phyloP scores from a whole-genome alignment of 306 rosid genomes.

The Hippophae gyantsensis region DNA sequence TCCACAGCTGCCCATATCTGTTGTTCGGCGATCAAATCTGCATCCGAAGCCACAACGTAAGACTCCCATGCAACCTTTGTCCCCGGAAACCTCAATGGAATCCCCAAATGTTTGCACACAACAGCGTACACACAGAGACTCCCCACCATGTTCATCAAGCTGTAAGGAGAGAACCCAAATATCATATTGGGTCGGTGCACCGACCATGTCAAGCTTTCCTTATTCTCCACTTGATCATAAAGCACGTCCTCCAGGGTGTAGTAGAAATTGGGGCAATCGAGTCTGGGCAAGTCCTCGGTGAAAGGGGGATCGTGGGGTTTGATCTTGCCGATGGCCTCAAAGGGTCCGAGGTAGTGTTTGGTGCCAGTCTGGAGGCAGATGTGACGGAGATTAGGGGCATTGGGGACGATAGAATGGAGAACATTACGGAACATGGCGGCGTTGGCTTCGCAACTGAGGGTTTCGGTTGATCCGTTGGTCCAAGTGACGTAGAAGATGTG shows the following conservation, averaged over 20 bases:
- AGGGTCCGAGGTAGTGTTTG: slow-evolving; percentile 39
- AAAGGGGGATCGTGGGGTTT: slow-evolving; percentile 33
- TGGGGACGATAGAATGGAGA: slow-evolving; percentile 35
- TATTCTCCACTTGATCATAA: slow-evolving; percentile 30
- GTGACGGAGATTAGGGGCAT: slow-evolving; percentile 44
- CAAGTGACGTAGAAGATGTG: slow-evolving; percentile 46
- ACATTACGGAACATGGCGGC: slow-evolving; percentile 44
- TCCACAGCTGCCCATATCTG: slow-evolving; percentile 60
- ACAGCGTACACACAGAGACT: slow-evolving; percentile 38
- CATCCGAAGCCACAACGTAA: slow-evolving; percentile 33
- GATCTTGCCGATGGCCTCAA: slow-evolving; percentile 31
- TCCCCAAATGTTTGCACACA: slow-evolving; percentile 44
- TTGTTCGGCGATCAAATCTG: slow-evolving; percentile 53
- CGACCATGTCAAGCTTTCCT: slow-evolving; percentile 42
- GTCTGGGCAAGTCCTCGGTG: slow-evolving; percentile 45
- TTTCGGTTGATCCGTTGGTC: slow-evolving; percentile 28
- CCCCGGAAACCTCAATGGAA: slow-evolving; percentile 43
- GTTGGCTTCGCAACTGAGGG: slow-evolving; percentile 34
- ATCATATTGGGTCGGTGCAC: slow-evolving; percentile 36
- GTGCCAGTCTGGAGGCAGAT: slow-evolving; percentile 45
- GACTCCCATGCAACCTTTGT: slow-evolving; percentile 30
- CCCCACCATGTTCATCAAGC: slow-evolving; percentile 40
- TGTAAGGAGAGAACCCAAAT: slow-evolving; percentile 49
- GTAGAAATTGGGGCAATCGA: slow-evolving; percentile 38
- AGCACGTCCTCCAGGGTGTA: slow-evolving; percentile 40